Base-by-base conservation (phyloP, 768 basidiomycete genomes). In the Trametes meyenii region DNA sequence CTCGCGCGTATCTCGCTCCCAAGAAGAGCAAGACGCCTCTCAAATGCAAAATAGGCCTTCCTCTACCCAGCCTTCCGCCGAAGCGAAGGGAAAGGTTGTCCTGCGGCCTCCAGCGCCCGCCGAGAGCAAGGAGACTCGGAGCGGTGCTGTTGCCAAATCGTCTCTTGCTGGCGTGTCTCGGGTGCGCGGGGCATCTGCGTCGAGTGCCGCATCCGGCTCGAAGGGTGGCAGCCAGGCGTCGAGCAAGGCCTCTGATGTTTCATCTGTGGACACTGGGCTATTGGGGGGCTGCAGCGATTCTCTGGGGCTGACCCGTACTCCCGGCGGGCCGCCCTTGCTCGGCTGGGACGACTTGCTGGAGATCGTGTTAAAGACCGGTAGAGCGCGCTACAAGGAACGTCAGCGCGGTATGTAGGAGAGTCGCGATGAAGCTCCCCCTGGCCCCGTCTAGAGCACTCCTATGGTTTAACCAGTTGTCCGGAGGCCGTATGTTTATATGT, bases 261-360 rank as follows among this genome's bases (percentile, higher is more conserved):
- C 23, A 1, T 7, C 44, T 45, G 45, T 29, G 19, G 39, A 38
- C 19, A 2, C 42, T 26, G 14, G 19, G 19, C 35, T 43, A 14
- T 40, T 48, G 16, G 50, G 53, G n/a, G 58, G 44, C 5, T 64
- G 56, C 40, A 17, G 33, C 0, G 14, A 53, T 1, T 29, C 49
- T 8, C 39, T 67, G 16, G 55, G 61, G 19, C 26, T 49, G 55
- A 48, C n/a, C 38, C 46, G 51, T 19, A 50, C 49, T 13, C 52
- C 60, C 14, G 64, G 40, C 12, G 67, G 64, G 10, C 64, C 62
- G 12, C 67, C 64, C 0, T 8, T 67, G 19, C 48, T 65, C 24
- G 54, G 45, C 0, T 65, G 62, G 62, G 12, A 49, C 3, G 63
- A 63, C 16, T 40, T 67, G 7, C 13, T 51, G 42, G 46, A 58